Evolutionary conservation across 2,329 filamentous ascomycete genomes (phyloP), one percentile per base, ranked within the genome.

Genomic region (Arthroderma sp.): DNA sequence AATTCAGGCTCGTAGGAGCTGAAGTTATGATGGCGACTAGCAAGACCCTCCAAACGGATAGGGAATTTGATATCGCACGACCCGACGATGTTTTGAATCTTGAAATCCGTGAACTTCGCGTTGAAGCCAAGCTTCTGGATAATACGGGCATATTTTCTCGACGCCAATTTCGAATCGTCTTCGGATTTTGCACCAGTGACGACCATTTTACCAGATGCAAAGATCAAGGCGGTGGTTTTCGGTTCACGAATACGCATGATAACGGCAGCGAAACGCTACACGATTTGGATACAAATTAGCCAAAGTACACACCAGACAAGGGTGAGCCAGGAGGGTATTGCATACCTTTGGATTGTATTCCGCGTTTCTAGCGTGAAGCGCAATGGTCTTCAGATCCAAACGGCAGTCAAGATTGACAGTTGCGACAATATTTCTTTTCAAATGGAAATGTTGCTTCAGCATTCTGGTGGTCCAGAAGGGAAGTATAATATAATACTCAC

Each of bases 121-220:
- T 95, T 94, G 76, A 98, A 98, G 51, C 91, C 91, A 49, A 98
- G 85, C 73, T 98, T 98, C 75, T 98, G 91, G 58, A 98, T 96
- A 67, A 98, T 96, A 60, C 91, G 88, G 43, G 91, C 91, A 62
- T 96, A 96, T 70, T 98, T 98, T 69, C 89, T 81, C 48, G 84
- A 91, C 6, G 91, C 91, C 59, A 98, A 80, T 72, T 95, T 95
- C 49, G 86, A 94, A 63, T 96, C 91, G 64, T 96, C 91, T 63
- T 96, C 91, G 1, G 86, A 94, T 70, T 96, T 96, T 51, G 89
- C 89, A 71, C 89, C 89, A 44, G 91, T 96, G 10, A 96, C 91
- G 39, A 96, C 91, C 91, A 98, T 96, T 78, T 98, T 98, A 68
- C 91, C 91, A 1, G 84, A 93, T 48, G 91, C 91, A 59, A 98